A percentile compares a stretch with the other conserved stretches of the same genome.
phyloP scores from a whole-genome alignment of 2,329 filamentous ascomycete genomes.

The Dothistroma pini region DNA sequence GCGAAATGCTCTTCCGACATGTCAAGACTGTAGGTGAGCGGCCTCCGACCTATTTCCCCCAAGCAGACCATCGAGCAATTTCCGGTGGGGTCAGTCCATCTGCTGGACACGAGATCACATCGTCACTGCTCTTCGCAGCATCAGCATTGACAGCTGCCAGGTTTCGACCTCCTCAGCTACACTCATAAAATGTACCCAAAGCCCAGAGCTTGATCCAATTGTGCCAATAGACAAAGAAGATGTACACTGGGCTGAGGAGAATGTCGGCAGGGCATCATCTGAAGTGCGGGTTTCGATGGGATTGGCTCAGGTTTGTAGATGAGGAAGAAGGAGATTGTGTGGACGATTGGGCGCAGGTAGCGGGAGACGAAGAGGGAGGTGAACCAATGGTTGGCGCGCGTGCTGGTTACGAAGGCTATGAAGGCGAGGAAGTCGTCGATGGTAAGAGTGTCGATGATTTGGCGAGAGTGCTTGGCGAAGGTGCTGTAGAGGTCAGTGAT shows the following conservation, averaged over 20 bases:
- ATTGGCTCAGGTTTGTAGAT: conserved; percentile 8
- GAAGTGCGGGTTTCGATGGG: conserved; percentile 7
- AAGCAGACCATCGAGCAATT: neutral
- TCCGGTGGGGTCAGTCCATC: too few relatives aligned
- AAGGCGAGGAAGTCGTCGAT: neutral
- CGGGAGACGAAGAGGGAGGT: conserved; percentile 10
- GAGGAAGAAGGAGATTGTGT: conserved; percentile 9
- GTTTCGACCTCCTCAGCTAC: conserved; percentile 8
- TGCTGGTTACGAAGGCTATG: neutral
- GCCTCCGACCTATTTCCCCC: too few relatives aligned
- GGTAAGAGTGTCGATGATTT: neutral
- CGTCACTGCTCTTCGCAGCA: neutral
- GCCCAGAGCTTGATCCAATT: conserved; percentile 12
- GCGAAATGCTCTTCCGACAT: too few relatives aligned
- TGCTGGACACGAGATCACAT: too few relatives aligned
- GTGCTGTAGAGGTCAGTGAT: neutral
- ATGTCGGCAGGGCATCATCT: conserved; percentile 10
- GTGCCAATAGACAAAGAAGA: conserved; percentile 11
- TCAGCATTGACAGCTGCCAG: conserved; percentile 3
- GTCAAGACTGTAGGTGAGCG: too few relatives aligned
- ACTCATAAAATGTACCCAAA: conserved; percentile 11
- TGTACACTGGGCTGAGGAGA: conserved; percentile 8
- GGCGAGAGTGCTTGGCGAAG: neutral
- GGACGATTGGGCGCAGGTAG: conserved; percentile 10
- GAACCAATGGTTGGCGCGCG: conserved; percentile 3